A percentile compares a stretch with the other conserved stretches of the same genome.
phyloP scores from a whole-genome alignment of 140 eudicot species.

The Oenanthe javanica region DNA sequence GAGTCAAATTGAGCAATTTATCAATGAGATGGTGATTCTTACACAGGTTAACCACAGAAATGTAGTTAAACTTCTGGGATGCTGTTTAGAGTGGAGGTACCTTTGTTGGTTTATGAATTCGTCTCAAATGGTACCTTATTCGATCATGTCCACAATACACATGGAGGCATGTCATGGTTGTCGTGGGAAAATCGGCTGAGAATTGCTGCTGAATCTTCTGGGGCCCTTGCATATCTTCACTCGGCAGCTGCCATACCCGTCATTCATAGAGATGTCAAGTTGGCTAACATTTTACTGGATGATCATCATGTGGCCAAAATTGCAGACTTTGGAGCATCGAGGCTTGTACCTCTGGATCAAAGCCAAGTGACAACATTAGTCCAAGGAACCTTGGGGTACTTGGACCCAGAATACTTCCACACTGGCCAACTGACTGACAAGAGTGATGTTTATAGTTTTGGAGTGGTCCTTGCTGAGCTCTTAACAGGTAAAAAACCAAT shows the following conservation, averaged over 20 bases:
- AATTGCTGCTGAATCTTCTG: slow-evolving; percentile 34
- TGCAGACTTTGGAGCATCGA: slow-evolving; percentile 9
- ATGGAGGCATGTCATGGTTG: slow-evolving; percentile 24
- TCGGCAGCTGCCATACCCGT: slow-evolving; percentile 37
- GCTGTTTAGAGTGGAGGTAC: slow-evolving; percentile 52
- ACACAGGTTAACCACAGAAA: neutral
- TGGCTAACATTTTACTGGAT: slow-evolving; percentile 4
- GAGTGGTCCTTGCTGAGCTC: neutral
- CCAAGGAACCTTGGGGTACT: slow-evolving; percentile 8
- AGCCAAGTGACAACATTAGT: slow-evolving; percentile 10
- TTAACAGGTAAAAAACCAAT: slow-evolving; percentile 6
- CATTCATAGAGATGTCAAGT: slow-evolving; percentile 28
- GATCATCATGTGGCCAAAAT: neutral
- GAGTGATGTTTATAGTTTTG: slow-evolving; percentile 11
- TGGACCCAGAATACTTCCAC: slow-evolving; percentile 8
- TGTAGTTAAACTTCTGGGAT: neutral
- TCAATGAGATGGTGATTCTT: neutral
- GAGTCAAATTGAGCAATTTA: slow-evolving; percentile 1
- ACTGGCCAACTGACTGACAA: neutral
- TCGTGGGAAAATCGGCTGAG: slow-evolving; percentile 41
- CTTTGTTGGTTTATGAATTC: slow-evolving; percentile 42
- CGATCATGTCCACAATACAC: slow-evolving; percentile 26
- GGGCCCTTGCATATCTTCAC: slow-evolving; percentile 51
- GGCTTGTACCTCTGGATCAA: neutral
- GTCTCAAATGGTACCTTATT: slow-evolving; percentile 43